A percentile compares a stretch with the other conserved stretches of the same genome.
Conservation (phyloP, 192 early-diverging fungal species). For the Mortierella claussenii region DNA sequence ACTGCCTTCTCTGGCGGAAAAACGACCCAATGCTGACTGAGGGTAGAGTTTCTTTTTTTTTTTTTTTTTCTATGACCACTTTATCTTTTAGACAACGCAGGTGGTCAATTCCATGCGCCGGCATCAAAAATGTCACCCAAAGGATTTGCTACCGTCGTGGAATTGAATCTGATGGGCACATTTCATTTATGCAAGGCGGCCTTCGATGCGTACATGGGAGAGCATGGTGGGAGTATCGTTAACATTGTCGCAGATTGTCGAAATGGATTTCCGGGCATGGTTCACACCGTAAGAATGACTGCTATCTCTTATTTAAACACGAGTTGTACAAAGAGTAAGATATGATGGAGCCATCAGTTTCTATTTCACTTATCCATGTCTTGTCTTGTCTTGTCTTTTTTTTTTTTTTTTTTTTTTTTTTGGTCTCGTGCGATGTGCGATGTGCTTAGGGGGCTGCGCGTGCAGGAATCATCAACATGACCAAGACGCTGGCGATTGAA, state of each 20-base stretch:
- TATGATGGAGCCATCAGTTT: too few species aligned
- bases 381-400: not conserved
- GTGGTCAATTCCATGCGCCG: slow-evolving; percentile 26
- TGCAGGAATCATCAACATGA: slow-evolving; percentile 31
- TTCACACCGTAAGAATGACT: slow-evolving; percentile 25
- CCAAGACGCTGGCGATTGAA: slow-evolving; percentile 30
- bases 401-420: not conserved
- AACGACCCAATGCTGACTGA: too few species aligned
- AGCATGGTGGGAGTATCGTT: slow-evolving; percentile 32
- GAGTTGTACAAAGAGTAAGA: not conserved
- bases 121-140: slow-evolving; percentile 10
- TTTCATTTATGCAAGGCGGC: slow-evolving; percentile 23
- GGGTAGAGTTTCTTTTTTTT: not conserved
- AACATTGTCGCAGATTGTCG: slow-evolving; percentile 18
- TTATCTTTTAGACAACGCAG: slow-evolving; percentile 16
- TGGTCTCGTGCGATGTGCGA: too few species aligned
- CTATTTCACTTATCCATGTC: not conserved
- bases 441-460: slow-evolving; percentile 13
- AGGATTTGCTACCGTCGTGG: slow-evolving; percentile 13
- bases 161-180: slow-evolving; percentile 24
- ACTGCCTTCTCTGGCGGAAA: too few species aligned
- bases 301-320: too few species aligned
- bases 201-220: slow-evolving; percentile 28
- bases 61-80: not conserved
- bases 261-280: slow-evolving; percentile 22